Evolutionary conservation across 345 rosid genomes (phyloP), one percentile per base, ranked within the genome.

Genomic region (Aurinia saxatilis): DNA sequence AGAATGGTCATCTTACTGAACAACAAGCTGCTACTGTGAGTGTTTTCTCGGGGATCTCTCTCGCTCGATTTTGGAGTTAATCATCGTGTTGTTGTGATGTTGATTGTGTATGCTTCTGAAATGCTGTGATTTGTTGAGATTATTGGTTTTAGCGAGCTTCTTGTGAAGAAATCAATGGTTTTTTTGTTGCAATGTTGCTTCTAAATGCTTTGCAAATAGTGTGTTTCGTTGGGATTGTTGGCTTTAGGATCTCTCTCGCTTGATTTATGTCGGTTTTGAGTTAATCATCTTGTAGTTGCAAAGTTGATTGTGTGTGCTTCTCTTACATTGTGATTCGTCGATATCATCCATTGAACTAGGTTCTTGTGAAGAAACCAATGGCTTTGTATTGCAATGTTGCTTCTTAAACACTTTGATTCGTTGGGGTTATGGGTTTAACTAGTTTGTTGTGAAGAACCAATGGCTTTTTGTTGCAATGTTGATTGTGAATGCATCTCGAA

Each of bases 11-110:
- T 76, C 80, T 90, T 50, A 75, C 68, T 0, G 97, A 95, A 75
- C 62, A 76, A 13, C 84, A 86, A 54, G 90, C 95, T 7, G 96
- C 99, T 27, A 90, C 91, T n/a, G 97, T 90, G 56, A 77, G 21
- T 37, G 56, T 36, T 75, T 10, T 17, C 7, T n/a, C n/a, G n/a
- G n/a, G n/a, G n/a, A 7, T 16, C 10, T 10, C 12, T 30, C 50
- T 49, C 46, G n/a, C n/a, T n/a, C n/a, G n/a, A 37, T 9, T 46
- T 21, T 67, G 12, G 4, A 53, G 5, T 45, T 9, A 36, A 18
- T 48, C 52, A 23, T 48, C 8, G 21, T 55, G 37, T 37, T 31
- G 37, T 31, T 27, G 52, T 36, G n/a, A 27, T 57, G 25, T 31
- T 18, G 51, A 9, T 64, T 27, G 7, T 63, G 40, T 7, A 15